Conservation (phyloP, 768 basidiomycete genomes). For the Suillus fuscotomentosus region DNA sequence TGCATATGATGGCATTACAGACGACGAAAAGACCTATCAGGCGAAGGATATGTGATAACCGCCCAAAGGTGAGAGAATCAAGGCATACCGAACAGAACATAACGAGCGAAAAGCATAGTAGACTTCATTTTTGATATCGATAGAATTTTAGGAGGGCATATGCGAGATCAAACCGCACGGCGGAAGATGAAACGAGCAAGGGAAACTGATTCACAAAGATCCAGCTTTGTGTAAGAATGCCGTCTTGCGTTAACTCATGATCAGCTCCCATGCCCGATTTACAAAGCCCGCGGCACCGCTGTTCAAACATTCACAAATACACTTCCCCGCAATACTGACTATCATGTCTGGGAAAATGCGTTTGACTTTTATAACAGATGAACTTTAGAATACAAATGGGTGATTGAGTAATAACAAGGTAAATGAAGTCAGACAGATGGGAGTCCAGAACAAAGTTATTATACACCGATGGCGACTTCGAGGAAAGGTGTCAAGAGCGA, state of each 20-base stretch:
- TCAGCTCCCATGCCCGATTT: not conserved
- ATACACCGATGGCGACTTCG: conserved; percentile 1
- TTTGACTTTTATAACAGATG: conserved; percentile 3
- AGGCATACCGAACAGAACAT: conserved; percentile 54
- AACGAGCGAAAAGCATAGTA: conserved; percentile 51
- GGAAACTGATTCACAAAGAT: conserved; percentile 19
- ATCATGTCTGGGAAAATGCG: not conserved
- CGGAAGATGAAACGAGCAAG: conserved; percentile 12
- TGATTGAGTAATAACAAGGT: not conserved
- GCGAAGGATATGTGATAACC: not conserved
- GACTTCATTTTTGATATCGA: conserved; percentile 37
- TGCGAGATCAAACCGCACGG: conserved; percentile 32
- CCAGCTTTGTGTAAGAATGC: conserved; percentile 25
- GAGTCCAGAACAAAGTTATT: conserved; percentile 1
- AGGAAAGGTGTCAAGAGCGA: not conserved
- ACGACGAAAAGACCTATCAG: conserved; percentile 54
- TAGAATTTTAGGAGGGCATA: conserved; percentile 25
- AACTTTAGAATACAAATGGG: conserved; percentile 1
- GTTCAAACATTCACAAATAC: not conserved
- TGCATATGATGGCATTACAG: conserved; percentile 64
- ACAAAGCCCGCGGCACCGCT: not conserved
- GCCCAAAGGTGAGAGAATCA: not conserved
- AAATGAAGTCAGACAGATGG: not conserved
- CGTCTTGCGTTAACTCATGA: conserved; percentile 7
- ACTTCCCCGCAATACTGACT: not conserved